Percentiles rank a stretch among this genome's conserved stretches.
Conservation (phyloP, 2,329 filamentous ascomycete species). For the Plenodomus biglobosus region DNA sequence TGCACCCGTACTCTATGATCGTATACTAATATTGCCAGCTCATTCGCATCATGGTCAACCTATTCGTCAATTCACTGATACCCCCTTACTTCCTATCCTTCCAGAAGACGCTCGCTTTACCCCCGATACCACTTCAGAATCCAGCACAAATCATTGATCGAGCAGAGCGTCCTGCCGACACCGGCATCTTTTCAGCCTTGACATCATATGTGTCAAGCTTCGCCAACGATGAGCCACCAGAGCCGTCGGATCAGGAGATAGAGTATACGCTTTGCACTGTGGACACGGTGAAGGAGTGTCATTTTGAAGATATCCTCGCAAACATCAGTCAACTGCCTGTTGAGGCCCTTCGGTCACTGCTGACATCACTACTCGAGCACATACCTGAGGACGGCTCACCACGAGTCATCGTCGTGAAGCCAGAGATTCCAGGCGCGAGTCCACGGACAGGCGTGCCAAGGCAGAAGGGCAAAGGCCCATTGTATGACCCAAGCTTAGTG, state of each 20-base stretch:
- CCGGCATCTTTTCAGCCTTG: slow-evolving; percentile 88
- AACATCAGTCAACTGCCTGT: slow-evolving; percentile 74
- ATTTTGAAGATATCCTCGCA: slow-evolving; percentile 76
- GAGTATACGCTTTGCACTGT: slow-evolving; percentile 94
- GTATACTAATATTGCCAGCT: slow-evolving; percentile 61
- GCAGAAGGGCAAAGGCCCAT: slow-evolving; percentile 56
- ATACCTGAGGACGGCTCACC: slow-evolving; percentile 84
- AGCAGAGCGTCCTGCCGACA: slow-evolving; percentile 73
- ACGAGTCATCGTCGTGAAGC: slow-evolving; percentile 84
- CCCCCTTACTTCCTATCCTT: slow-evolving; percentile 73
- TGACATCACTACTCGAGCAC: slow-evolving; percentile 74
- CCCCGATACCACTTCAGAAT: slow-evolving; percentile 83
- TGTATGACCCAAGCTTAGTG: slow-evolving; percentile 82
- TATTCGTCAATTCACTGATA: slow-evolving; percentile 93
- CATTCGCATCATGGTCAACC: slow-evolving; percentile 87
- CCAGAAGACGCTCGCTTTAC: slow-evolving; percentile 68
- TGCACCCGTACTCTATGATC: neutral
- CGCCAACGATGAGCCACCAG: slow-evolving; percentile 93
- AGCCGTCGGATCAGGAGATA: slow-evolving; percentile 94
- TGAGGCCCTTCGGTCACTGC: slow-evolving; percentile 60
- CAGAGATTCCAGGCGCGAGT: slow-evolving; percentile 70
- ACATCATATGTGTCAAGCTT: slow-evolving; percentile 99
- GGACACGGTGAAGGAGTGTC: slow-evolving; percentile 89
- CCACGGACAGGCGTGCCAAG: slow-evolving; percentile 64
- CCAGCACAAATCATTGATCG: slow-evolving; percentile 93